A percentile compares a stretch with the other conserved stretches of the same genome.
Evolutionary conservation across 139 green algal species (phyloP).

Genomic region (Picochlorum sp.): DNA sequence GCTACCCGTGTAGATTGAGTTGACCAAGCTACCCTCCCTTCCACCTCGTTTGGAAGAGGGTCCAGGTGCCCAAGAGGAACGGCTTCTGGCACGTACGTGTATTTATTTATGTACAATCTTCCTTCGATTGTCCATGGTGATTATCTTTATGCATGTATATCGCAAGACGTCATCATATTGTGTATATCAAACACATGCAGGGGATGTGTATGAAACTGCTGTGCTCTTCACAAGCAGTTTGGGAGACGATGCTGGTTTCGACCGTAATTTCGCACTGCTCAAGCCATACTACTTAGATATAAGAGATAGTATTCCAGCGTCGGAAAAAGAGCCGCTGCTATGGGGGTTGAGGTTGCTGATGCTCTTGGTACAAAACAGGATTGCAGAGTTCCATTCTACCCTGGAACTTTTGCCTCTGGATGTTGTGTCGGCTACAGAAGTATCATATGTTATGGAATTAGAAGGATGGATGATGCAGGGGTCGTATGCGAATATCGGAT

Average conservation of each 20-base stretch:
- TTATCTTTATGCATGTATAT: not conserved
- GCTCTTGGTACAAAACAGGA: conserved; percentile 90
- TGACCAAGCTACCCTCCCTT: conserved; percentile 66
- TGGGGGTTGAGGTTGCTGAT: conserved; percentile 82
- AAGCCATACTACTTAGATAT: conserved; percentile 79
- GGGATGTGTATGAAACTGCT: conserved; percentile 80
- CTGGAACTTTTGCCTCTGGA: conserved; percentile 76
- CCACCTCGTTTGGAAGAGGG: conserved; percentile 55
- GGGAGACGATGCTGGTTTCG: conserved; percentile 76
- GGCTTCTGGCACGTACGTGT: conserved; percentile 60
- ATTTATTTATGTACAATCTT: too few species aligned
- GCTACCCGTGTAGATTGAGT: conserved; percentile 49
- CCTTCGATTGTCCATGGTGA: not conserved
- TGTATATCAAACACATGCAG: conserved; percentile 25
- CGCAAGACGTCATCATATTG: not conserved
- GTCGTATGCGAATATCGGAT: conserved; percentile 82
- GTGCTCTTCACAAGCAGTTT: conserved; percentile 67
- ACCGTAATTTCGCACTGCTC: conserved; percentile 84
- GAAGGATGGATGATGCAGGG: conserved; percentile 96
- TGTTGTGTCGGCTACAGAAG: conserved; percentile 20
- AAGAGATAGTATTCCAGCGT: conserved; percentile 40
- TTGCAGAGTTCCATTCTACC: conserved; percentile 96
- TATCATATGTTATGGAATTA: conserved; percentile 60
- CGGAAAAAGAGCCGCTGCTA: conserved; percentile 54
- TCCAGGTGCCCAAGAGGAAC: conserved; percentile 58